Percentiles rank a stretch among this genome's conserved stretches.
Evolutionary conservation across 2,329 filamentous ascomycete genomes (phyloP).

Genomic region (Aureobasidium musti): DNA sequence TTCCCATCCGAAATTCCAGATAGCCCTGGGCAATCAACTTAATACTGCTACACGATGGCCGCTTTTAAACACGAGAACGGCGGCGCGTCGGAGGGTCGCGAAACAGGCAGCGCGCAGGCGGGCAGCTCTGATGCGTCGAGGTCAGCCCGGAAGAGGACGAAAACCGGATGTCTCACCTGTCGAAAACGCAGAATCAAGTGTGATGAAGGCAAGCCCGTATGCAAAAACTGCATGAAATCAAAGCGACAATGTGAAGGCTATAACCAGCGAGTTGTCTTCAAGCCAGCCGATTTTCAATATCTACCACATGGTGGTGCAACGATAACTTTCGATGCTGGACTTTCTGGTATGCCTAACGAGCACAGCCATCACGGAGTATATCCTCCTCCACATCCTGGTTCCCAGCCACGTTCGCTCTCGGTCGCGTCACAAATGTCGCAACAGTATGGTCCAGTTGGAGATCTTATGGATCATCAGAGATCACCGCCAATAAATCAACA

Average conservation of each 20-base stretch:
- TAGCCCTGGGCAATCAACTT: constrained; percentile 13
- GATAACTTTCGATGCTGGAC: constrained; percentile 40
- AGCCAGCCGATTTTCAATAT: constrained; percentile 63
- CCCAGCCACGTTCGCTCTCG: constrained; percentile 11
- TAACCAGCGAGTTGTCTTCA: constrained; percentile 78
- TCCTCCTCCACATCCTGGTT: not conserved
- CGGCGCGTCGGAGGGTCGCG: constrained; percentile 16
- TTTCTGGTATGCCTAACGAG: not conserved
- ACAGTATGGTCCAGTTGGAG: constrained; percentile 3
- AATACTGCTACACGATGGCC: constrained; percentile 3
- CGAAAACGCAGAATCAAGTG: constrained; percentile 96
- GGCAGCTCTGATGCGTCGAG: constrained; percentile 21
- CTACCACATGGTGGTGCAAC: constrained; percentile 47
- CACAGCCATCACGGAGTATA: constrained; percentile 3
- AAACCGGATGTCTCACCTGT: constrained; percentile 92
- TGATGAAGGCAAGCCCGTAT: constrained; percentile 81
- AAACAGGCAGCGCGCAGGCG: constrained; percentile 11
- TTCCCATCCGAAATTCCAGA: constrained; percentile 11
- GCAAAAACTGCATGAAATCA: constrained; percentile 83
- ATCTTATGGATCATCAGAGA: not conserved
- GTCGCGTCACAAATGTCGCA: constrained; percentile 8
- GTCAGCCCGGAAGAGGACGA: constrained; percentile 65
- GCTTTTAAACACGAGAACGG: constrained; percentile 11
- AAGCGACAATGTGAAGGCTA: constrained; percentile 84
- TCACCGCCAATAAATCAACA: constrained; percentile 11